Evolutionary conservation across 164 flowering plant genomes (phyloP).

Genomic region (Brasenia schreberi): DNA sequence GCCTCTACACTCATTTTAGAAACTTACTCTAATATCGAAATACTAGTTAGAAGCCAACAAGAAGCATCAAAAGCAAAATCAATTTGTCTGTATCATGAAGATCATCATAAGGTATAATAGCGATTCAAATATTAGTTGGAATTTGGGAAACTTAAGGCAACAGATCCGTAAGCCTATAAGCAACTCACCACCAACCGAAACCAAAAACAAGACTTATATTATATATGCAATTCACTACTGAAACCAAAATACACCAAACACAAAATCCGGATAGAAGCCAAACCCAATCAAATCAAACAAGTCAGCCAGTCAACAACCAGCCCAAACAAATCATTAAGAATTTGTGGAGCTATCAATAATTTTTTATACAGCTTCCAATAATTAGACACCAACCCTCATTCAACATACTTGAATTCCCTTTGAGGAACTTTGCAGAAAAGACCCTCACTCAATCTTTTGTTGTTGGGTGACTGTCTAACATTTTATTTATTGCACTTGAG

Average conservation of each 20-base stretch:
- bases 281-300: background rate
- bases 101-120: no score
- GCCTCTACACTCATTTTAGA: no score
- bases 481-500: no score
- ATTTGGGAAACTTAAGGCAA: no score
- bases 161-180: no score
- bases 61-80: no score
- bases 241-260: background rate
- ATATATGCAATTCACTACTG: background rate
- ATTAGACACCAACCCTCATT: slow-evolving; percentile 1
- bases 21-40: no score
- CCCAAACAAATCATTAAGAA: background rate
- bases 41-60: no score
- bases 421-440: background rate
- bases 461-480: no score
- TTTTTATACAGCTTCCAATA: background rate
- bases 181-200: no score
- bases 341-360: background rate
- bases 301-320: background rate
- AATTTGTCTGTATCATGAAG: no score
- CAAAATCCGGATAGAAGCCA: background rate
- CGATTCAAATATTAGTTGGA: no score
- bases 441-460: slow-evolving; percentile 1
- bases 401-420: background rate
- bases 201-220: background rate